Percentiles rank a stretch among this genome's conserved stretches.
Conservation (phyloP, 2,329 filamentous ascomycete genomes). For the Chaetomiaceae sp. region DNA sequence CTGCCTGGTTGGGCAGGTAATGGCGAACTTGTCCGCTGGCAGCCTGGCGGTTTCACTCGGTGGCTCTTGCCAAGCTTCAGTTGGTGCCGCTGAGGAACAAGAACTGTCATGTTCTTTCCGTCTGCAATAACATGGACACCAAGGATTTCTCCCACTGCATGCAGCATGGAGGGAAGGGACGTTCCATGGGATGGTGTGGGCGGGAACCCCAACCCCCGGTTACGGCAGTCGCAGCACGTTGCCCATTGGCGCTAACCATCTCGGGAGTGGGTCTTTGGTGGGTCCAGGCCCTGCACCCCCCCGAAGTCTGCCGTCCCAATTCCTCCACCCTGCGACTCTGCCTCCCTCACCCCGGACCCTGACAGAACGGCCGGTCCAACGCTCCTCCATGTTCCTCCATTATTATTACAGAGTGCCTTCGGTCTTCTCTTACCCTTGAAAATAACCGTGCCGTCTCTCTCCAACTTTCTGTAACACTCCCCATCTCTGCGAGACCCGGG, state of each 20-base stretch:
- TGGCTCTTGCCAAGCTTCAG: not conserved
- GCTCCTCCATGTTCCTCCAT: too few species aligned
- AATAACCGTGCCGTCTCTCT: conserved; percentile 28
- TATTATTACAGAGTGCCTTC: too few species aligned
- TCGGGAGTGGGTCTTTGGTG: not conserved
- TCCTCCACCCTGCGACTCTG: too few species aligned
- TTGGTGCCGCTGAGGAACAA: not conserved
- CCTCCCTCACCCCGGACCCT: too few species aligned
- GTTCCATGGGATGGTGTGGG: conserved; percentile 1
- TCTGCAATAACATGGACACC: not conserved
- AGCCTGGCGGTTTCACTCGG: too few species aligned
- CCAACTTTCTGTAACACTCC: conserved; percentile 5
- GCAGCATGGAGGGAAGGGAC: conserved; percentile 2
- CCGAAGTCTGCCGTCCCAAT: not conserved
- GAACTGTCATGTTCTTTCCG: not conserved
- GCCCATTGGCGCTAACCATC: conserved; percentile 1
- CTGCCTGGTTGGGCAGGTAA: conserved; percentile 15
- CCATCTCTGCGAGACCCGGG: conserved; percentile 15
- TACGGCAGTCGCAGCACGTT: conserved; percentile 16
- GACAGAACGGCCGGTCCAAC: too few species aligned
- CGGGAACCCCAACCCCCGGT: conserved; percentile 11
- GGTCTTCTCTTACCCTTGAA: conserved; percentile 5
- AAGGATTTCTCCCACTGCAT: not conserved
- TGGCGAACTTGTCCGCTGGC: not conserved
- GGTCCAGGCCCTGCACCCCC: not conserved